Evolutionary conservation across 176 grass and related monocot genomes (phyloP), one percentile per base, ranked within the genome.

Genomic region (Ananas comosus): DNA sequence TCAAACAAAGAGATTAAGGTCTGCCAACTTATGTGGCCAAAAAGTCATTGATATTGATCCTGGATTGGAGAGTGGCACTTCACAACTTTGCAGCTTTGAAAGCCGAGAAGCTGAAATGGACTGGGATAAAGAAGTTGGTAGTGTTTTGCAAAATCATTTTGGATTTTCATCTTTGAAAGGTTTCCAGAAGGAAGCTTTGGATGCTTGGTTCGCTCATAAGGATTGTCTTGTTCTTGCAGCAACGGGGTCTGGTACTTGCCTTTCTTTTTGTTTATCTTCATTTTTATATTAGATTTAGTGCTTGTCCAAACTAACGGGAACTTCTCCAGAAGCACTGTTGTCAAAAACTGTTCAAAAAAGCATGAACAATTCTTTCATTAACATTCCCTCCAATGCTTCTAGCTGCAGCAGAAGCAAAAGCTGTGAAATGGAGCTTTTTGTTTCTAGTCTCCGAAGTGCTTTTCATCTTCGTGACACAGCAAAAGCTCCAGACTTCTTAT

Each of bases 221-320:
- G 89, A 92, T 65, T 92, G 79, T 50, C 84, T 92, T 79, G 77
- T 92, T 74, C 86, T 97, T 72, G 86, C 93, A 17, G 93, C 93
- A 23, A 97, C 93, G 63, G 93, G 93, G 75, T 92, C 93, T 28
- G 93, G 93, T 92, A 54, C 68, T 1, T 14, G 13, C 53, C 14
- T 70, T 70, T 74, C 18, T 56, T 24, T 71, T 16, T 24, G 67
- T 68, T 48, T 12, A 19, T 69, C 67, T 52, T 9, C 22, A 2
- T 12, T 69, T 69, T 11, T 9, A 11, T 6, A 70, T 51, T 59
- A 42, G 33, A 33, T 42, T 42, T 42, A 33, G 33, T 42, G 33
- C 33, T 7, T 42, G 5, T 42, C 33, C 33, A 42, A 42, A 42
- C 33, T 42, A 42, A 4, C 33, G 7, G 33, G 5, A 42, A 7